Evolutionary conservation across 192 early-diverging fungal genomes (phyloP), one percentile per base, ranked within the genome.

Genomic region (Gamsiella multidivaricata): DNA sequence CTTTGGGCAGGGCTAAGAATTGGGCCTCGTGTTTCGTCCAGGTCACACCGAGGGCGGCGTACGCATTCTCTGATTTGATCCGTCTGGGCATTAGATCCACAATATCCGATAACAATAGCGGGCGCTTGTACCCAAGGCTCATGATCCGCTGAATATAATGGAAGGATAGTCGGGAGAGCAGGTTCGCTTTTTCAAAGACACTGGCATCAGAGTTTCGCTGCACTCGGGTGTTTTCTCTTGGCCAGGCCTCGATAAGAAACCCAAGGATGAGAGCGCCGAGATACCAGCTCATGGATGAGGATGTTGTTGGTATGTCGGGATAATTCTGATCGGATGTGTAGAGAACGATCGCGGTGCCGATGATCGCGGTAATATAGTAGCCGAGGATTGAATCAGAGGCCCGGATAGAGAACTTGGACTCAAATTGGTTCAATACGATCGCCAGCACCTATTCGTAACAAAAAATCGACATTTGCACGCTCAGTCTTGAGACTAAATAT

Each of bases 141-240:
- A 76, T 76, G 33, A 76, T 54, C 8, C 14, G 42, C n/a, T 76
- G 73, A 34, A 76, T 67, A 41, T 76, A 76, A 22, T 67, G 59
- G 43, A 68, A 68, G 12, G 59, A 76, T 18, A 68, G 46, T 23
- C 73, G 57, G 6, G 73, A 76, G 36, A 76, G 28, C 2, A 76
- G 26, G 59, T 76, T 76, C 33, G 73, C 57, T 22, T 68, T 76
- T 29, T 76, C 73, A 56, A 51, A 76, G 45, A 51, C 25, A 39
- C 65, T 68, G 7, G 73, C 73, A 2, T 20, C 51, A 26, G 52
- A 61, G 3, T 32, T 25, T 36, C 29, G 42, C 25, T 76, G 73
- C 22, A 76, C 73, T 8, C 31, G 29, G 11, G 73, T 68, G 8
- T 39, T 52, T 18, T 46, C 65, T 15, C 73, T 20, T 14, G 73